Conservation (phyloP, 352 stramenopile genomes). For the Aphanomyces invadans region DNA sequence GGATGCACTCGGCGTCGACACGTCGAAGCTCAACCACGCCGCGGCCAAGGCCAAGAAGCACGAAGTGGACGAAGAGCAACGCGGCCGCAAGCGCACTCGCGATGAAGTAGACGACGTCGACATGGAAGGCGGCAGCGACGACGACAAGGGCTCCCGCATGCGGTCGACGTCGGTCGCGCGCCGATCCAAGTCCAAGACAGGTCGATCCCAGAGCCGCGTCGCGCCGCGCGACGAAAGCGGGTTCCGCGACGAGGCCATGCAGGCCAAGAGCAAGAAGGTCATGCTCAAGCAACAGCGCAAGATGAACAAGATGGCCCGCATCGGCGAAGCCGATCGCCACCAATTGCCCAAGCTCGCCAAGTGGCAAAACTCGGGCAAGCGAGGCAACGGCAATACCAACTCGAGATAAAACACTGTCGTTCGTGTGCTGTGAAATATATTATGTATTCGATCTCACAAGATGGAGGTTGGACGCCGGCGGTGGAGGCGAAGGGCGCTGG, state of each 20-base stretch:
- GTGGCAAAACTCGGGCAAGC: constrained; percentile 86
- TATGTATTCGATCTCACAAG: constrained; percentile 7
- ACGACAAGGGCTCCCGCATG: constrained; percentile 54
- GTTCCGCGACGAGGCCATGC: constrained; percentile 46
- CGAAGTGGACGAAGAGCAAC: constrained; percentile 56
- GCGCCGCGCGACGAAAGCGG: constrained; percentile 61
- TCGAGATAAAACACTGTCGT: constrained; percentile 52
- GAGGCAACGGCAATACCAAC: constrained; percentile 58
- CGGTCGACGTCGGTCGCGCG: constrained; percentile 55
- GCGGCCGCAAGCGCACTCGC: constrained; percentile 77
- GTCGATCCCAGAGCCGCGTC: constrained; percentile 72
- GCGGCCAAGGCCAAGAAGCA: constrained; percentile 61
- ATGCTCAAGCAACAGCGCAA: constrained; percentile 56
- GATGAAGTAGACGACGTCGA: constrained; percentile 77
- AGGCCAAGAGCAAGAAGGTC: constrained; percentile 40
- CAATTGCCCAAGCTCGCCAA: constrained; percentile 77
- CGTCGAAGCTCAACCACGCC: constrained; percentile 86
- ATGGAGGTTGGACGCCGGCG: too few relatives aligned
- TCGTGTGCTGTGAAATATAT: constrained; percentile 3
- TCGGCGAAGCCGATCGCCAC: constrained; percentile 75
- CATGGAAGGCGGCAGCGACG: constrained; percentile 45
- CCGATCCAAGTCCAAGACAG: constrained; percentile 35
- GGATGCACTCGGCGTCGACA: constrained; percentile 87
- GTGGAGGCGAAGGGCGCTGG: too few relatives aligned
- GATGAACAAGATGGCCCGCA: constrained; percentile 71